Conservation (phyloP, 805 yeast species). For the Saccharomycopsis sp. region DNA sequence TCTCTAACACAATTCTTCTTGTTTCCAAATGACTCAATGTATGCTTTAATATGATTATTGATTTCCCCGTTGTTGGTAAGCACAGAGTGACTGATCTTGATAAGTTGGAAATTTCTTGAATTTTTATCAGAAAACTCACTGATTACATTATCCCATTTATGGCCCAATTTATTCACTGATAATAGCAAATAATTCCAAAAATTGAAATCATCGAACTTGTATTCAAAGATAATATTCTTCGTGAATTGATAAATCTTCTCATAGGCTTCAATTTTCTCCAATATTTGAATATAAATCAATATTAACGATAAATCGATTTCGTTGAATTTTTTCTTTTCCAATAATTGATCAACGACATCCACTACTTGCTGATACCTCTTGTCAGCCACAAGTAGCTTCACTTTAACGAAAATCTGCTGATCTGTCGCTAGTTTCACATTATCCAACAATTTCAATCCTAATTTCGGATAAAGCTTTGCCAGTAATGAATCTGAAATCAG, state of each 20-base stretch:
- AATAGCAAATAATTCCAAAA: slow-evolving; percentile 57
- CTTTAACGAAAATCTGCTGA: slow-evolving; percentile 62
- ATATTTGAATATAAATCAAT: slow-evolving; percentile 42
- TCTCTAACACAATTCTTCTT: neutral
- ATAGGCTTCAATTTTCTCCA: slow-evolving; percentile 39
- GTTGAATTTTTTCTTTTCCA: slow-evolving; percentile 28
- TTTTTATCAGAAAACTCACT: slow-evolving; percentile 20
- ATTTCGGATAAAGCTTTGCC: slow-evolving; percentile 43
- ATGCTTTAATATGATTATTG: slow-evolving; percentile 11
- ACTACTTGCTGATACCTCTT: slow-evolving; percentile 33
- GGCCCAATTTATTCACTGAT: slow-evolving; percentile 34
- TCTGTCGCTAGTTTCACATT: slow-evolving; percentile 45
- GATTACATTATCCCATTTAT: slow-evolving; percentile 17
- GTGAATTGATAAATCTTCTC: slow-evolving; percentile 36
- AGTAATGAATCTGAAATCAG: slow-evolving; percentile 37
- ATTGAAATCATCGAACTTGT: slow-evolving; percentile 64
- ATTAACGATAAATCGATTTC: slow-evolving; percentile 58
- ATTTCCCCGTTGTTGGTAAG: neutral
- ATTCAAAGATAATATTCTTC: slow-evolving; percentile 35
- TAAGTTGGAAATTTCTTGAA: slow-evolving; percentile 53
- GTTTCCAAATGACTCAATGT: neutral
- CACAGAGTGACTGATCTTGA: slow-evolving; percentile 35
- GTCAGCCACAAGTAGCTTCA: slow-evolving; percentile 38
- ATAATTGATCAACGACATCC: slow-evolving; percentile 26
- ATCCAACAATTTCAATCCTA: slow-evolving; percentile 54